Evolutionary conservation across 2,329 filamentous ascomycete species (phyloP), one percentile per base, ranked within the genome.

Genomic region (Talaromyces sp.): DNA sequence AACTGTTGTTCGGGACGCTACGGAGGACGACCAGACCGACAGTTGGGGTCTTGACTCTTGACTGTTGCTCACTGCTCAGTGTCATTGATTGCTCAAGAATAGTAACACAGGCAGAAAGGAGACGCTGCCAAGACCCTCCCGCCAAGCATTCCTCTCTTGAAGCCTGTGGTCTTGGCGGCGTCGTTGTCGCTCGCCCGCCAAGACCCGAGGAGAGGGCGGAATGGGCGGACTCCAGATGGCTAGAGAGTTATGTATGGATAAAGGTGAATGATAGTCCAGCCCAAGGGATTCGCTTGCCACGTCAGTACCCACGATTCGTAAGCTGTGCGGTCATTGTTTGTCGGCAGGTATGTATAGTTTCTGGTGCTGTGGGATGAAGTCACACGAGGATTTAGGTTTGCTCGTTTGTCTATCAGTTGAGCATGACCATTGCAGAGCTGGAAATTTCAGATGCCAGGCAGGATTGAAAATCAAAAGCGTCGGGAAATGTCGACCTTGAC

Each of bases 121-220:
- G 60, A 58, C n/a, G 22, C 53, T 38, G 64, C 64, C 64, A 66
- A 66, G 64, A 34, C 17, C 7, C 54, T 45, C 29, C 59, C 45
- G 64, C 64, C 64, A 43, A 58, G 64, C 64, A 66, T 66, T 66
- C 64, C 64, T 66, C 59, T 60, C 59, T 49, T 29, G 51, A 34
- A 22, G n/a, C 43, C 38, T 17, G 36, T 61, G 27, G 47, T n/a
- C 63, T 65, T 65, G 63, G 63, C 63, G 36, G 43, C 25, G 47
- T 49, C 6, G 51, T 47, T 29, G 27, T 49, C 43, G 36, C 22
- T 49, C 22, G 36, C 25, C 49, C 6, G 49, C 58, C 64, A 62
- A 56, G 64, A 25, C 58, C 17, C 27, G 43, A 60, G 56, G 22
- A 43, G 27, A 36, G 36, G 63, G 64, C 51, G 64, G 64, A 58